A percentile compares a stretch with the other conserved stretches of the same genome.
Evolutionary conservation across 2,329 filamentous ascomycete species (phyloP).

Genomic region (Ceratocystis diversiconidia): DNA sequence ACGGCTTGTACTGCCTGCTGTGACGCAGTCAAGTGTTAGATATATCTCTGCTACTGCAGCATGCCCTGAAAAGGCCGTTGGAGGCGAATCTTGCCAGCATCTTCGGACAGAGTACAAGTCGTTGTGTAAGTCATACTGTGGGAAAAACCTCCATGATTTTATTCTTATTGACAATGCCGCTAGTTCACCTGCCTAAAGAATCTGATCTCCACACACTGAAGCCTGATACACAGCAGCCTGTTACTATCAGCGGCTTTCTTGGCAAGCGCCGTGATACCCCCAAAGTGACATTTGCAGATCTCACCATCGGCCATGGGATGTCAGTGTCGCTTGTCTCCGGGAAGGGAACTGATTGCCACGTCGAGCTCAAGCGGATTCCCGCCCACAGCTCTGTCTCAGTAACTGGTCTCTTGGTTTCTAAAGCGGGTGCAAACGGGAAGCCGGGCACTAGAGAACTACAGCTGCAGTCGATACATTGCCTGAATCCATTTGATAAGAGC

Average conservation of each 20-base stretch:
- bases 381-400: slow-evolving; percentile 40
- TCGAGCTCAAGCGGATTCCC: slow-evolving; percentile 32
- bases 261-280: slow-evolving; percentile 53
- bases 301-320: slow-evolving; percentile 28
- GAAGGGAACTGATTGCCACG: slow-evolving; percentile 27
- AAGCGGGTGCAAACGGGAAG: slow-evolving; percentile 20
- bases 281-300: slow-evolving; percentile 55
- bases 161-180: slow-evolving; percentile 2
- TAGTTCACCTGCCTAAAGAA: slow-evolving; percentile 14
- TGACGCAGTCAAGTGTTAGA: background rate
- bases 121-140: slow-evolving; percentile 7
- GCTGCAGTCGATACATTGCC: slow-evolving; percentile 41
- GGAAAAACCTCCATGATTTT: background rate
- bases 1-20: background rate
- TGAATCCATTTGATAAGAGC: slow-evolving; percentile 62
- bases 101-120: slow-evolving; percentile 14
- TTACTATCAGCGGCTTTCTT: slow-evolving; percentile 52
- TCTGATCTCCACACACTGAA: slow-evolving; percentile 7
- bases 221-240: slow-evolving; percentile 13
- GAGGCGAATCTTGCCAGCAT: background rate
- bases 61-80: background rate
- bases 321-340: slow-evolving; percentile 28
- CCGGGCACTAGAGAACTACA: slow-evolving; percentile 20
- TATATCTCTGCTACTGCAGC: background rate
- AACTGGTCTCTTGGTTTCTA: slow-evolving; percentile 27